Evolutionary conservation across 768 basidiomycete genomes (phyloP), one percentile per base, ranked within the genome.

Genomic region (Rhodotorula babjevae): DNA sequence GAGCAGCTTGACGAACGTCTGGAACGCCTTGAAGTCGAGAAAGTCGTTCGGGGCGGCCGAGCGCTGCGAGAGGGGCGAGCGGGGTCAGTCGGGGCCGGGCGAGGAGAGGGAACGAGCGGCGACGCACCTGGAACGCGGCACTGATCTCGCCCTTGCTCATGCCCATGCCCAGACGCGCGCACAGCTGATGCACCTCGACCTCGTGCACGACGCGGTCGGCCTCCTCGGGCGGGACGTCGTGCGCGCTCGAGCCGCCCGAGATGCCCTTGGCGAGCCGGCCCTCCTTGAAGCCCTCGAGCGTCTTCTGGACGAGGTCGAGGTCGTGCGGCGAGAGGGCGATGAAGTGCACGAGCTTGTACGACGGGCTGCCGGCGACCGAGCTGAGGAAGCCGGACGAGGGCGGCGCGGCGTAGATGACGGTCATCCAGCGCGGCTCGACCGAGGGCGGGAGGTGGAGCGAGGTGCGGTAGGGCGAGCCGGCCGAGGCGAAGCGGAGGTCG

Each of bases 11-110:
- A 94, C 89, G 72, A 98, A 92, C 21, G 82, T 83, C 75, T 90
- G 88, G 80, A 95, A 97, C 68, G 88, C 89, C 2, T 83, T 73
- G 77, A 92, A 93, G 79, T 92, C 87, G 46, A 96, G 86, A 36
- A 23, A 64, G 40, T 72, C 70, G 62, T 67, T 66, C n/a, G 74
- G 74, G 1, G 61, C 65, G 7, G 71, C 74, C 18, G 74, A 55
- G 46, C 55, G 49, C 71, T 75, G 69, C 25, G 14, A 0, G 7
- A 0, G 11, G 2, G 21, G 14, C 14, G 15, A 7, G 21, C 4
- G 46, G 14, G 10, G 59, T 64, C 42, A 69, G 42, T 11, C 7
- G 14, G 10, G 0, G 9, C 16, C 55, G 25, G 10, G 7, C n/a
- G 23, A 52, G 25, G 27, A 7, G 50, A 25, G 50, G 11, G 21